A percentile compares a stretch with the other conserved stretches of the same genome.
phyloP scores from a whole-genome alignment of 495 filamentous ascomycete genomes.

The Xylaria venustula region DNA sequence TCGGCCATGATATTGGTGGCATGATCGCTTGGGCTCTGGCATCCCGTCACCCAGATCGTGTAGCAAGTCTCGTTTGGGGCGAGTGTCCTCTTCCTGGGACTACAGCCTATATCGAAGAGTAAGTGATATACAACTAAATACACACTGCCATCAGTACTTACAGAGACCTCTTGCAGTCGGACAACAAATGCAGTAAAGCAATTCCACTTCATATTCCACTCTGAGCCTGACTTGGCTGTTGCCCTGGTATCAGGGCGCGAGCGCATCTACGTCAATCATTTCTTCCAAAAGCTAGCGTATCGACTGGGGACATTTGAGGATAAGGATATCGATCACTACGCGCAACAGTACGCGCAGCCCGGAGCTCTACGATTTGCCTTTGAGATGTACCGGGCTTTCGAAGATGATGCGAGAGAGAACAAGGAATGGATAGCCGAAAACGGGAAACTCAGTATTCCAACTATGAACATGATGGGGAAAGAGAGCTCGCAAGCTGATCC shows the following conservation, averaged over 20 bases:
- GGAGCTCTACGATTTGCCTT: slow-evolving; percentile 42
- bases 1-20: slow-evolving; percentile 49
- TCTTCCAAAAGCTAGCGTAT: slow-evolving; percentile 38
- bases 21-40: slow-evolving; percentile 46
- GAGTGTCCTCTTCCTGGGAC: slow-evolving; percentile 47
- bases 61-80: slow-evolving; percentile 41
- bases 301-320: slow-evolving; percentile 37
- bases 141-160: no score
- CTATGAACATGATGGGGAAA: slow-evolving; percentile 36
- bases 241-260: slow-evolving; percentile 42
- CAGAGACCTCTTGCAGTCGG: no score
- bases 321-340: slow-evolving; percentile 40
- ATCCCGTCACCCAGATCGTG: slow-evolving; percentile 25
- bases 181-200: slow-evolving; percentile 27
- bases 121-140: background rate
- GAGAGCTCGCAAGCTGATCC: slow-evolving; percentile 22
- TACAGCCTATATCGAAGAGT: slow-evolving; percentile 25
- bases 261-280: slow-evolving; percentile 44
- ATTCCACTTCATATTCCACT: slow-evolving; percentile 50
- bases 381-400: slow-evolving; percentile 43
- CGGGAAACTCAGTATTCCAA: slow-evolving; percentile 40
- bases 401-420: slow-evolving; percentile 39
- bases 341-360: slow-evolving; percentile 33
- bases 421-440: slow-evolving; percentile 30
- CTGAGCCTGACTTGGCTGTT: slow-evolving; percentile 40